Percentiles rank a stretch among this genome's conserved stretches.
These are phyloP conservation scores for Arthrobotrys conoides DNA, from an alignment of 2,329 filamentous ascomycete species.

Conservation along the genomic window DNA sequence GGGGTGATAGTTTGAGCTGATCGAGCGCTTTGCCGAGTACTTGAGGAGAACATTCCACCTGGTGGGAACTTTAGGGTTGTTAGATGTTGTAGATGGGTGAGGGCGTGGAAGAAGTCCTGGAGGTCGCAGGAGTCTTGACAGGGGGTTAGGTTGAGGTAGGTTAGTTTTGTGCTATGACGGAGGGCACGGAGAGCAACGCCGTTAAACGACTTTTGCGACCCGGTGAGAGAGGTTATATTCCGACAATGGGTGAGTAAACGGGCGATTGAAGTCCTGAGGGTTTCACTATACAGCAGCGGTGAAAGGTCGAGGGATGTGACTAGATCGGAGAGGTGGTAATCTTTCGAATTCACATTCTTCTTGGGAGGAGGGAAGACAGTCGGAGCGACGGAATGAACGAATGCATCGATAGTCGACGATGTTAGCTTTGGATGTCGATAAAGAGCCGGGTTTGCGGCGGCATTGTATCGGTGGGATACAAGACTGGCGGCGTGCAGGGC, in stretches of 20 bases:
- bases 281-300: conserved; percentile 59
- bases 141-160: conserved; percentile 62
- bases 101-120: conserved; percentile 62
- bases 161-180: conserved; percentile 48
- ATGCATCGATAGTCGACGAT: conserved; percentile 62
- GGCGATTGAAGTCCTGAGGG: conserved; percentile 62
- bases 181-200: conserved; percentile 46
- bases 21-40: conserved; percentile 12
- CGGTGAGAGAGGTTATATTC: conserved; percentile 45
- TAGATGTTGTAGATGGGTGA: conserved; percentile 61
- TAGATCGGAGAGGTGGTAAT: conserved; percentile 61
- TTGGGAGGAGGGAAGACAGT: conserved; percentile 47
- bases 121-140: conserved; percentile 62
- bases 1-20: conserved; percentile 21
- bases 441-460: conserved; percentile 41
- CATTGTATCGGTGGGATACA: conserved; percentile 46
- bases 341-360: conserved; percentile 26
- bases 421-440: conserved; percentile 63
- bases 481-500: conserved; percentile 42
- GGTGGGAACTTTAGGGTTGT: conserved; percentile 63
- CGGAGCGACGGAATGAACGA: conserved; percentile 62
- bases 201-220: conserved; percentile 50
- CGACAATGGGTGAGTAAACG: conserved; percentile 63
- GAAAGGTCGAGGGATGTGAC: conserved; percentile 63
- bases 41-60: conserved; percentile 36